These are phyloP conservation scores for Asclepias syriaca DNA, from an alignment of 257 asterid species.

Conservation along the genomic window DNA sequence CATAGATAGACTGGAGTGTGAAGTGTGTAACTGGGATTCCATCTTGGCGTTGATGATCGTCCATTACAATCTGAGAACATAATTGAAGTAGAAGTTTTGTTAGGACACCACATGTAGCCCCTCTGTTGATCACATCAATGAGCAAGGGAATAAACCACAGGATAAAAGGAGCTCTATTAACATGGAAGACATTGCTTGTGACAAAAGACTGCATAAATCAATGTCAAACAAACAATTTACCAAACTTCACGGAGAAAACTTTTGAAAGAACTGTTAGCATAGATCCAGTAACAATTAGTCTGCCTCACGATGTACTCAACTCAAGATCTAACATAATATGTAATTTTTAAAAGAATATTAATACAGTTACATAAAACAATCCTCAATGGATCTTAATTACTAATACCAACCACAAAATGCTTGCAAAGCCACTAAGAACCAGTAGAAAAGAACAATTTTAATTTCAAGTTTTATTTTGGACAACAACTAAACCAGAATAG, in stretches of 20 bases:
- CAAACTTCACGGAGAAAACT: background rate
- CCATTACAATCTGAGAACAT: slow-evolving; percentile 85
- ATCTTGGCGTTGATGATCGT: slow-evolving; percentile 91
- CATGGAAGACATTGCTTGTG: background rate
- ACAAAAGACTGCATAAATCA: background rate
- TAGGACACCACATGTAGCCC: background rate
- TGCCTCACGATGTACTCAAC: background rate
- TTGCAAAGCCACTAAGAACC: background rate
- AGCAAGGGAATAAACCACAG: background rate
- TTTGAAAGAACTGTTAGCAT: background rate
- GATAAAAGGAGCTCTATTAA: background rate
- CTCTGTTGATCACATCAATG: too few species aligned
- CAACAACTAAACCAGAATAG: background rate
- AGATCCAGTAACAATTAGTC: background rate
- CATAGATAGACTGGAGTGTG: slow-evolving; percentile 85
- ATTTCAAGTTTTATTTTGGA: background rate
- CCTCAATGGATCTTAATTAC: background rate
- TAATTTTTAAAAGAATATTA: background rate
- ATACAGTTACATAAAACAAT: background rate
- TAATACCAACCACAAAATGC: background rate
- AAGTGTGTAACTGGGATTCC: slow-evolving; percentile 91
- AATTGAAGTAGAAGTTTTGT: slow-evolving; percentile 16
- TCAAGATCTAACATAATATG: background rate
- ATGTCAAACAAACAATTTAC: too few species aligned
- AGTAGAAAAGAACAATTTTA: background rate